Conservation (phyloP, 73 alveolate species). For the Paramecium bursaria region DNA sequence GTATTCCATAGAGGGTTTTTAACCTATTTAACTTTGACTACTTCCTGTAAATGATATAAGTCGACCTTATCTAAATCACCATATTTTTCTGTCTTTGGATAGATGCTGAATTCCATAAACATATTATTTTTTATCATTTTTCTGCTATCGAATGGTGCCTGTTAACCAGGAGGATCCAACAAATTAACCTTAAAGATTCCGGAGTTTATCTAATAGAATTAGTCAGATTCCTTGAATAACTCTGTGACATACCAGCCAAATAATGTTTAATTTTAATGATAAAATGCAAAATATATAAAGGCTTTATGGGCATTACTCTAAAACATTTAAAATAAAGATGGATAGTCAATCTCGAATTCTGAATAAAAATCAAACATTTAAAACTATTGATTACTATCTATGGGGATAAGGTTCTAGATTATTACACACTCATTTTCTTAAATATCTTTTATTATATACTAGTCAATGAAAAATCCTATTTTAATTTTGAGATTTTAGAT, state of each 20-base stretch:
- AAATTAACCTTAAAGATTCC: conserved; percentile 33
- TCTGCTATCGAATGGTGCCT: conserved; percentile 43
- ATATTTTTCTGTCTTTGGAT: neutral
- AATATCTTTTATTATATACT: conserved; percentile 5
- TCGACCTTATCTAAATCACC: neutral
- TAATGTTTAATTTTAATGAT: conserved; percentile 36
- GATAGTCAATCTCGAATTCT: conserved; percentile 31
- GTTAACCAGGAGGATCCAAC: conserved; percentile 47
- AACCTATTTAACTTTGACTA: neutral
- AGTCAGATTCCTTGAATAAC: neutral
- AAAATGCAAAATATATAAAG: conserved; percentile 24
- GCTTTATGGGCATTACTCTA: conserved; percentile 23
- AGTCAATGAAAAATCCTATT: conserved; percentile 37
- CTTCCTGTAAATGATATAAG: neutral
- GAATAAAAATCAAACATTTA: conserved; percentile 2
- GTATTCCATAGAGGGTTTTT: conserved; percentile 47
- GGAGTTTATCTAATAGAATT: neutral
- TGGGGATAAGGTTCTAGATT: conserved; percentile 11
- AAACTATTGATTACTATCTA: neutral
- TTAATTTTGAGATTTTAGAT: conserved; percentile 4
- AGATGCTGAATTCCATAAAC: neutral
- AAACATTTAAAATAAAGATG: neutral
- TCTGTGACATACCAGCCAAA: conserved; percentile 48
- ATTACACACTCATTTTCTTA: conserved; percentile 47
- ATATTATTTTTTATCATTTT: conserved; percentile 38